These are phyloP conservation scores for Candida nanaspora DNA, from an alignment of 805 yeast species.

Conservation along the genomic window DNA sequence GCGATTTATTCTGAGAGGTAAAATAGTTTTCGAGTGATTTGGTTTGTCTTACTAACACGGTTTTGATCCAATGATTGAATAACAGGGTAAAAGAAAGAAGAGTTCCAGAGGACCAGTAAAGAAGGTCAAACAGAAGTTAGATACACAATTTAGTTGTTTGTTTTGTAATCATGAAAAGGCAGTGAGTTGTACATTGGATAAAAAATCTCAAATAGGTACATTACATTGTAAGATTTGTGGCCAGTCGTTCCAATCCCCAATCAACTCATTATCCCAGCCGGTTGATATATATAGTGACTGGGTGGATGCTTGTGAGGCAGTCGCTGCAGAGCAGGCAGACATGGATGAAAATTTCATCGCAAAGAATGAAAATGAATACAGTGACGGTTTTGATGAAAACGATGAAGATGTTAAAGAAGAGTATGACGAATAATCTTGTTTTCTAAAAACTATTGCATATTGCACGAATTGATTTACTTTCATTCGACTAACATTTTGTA, in stretches of 20 bases:
- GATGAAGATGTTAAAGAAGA: constrained; percentile 18
- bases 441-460: no score
- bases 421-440: constrained; percentile 4
- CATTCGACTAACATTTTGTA: constrained; percentile 1
- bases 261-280: constrained; percentile 79
- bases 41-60: no score
- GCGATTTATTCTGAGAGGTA: no score
- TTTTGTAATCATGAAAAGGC: constrained; percentile 95
- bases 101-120: constrained; percentile 77
- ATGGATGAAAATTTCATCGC: constrained; percentile 23
- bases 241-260: constrained; percentile 83
- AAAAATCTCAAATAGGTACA: constrained; percentile 76
- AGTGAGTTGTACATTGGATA: constrained; percentile 82
- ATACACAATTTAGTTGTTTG: constrained; percentile 79
- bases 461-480: no score
- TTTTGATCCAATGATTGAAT: no score
- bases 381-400: constrained; percentile 15
- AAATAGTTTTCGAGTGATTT: no score
- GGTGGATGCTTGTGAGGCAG: constrained; percentile 94
- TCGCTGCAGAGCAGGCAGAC: constrained; percentile 53
- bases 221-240: constrained; percentile 91
- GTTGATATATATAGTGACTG: constrained; percentile 95
- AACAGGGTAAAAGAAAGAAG: constrained; percentile 57
- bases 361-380: constrained; percentile 27
- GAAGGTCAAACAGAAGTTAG: constrained; percentile 70